Evolutionary conservation across 169 alveolate species (phyloP), one percentile per base, ranked within the genome.

Genomic region (Plasmodium knowlesi): DNA sequence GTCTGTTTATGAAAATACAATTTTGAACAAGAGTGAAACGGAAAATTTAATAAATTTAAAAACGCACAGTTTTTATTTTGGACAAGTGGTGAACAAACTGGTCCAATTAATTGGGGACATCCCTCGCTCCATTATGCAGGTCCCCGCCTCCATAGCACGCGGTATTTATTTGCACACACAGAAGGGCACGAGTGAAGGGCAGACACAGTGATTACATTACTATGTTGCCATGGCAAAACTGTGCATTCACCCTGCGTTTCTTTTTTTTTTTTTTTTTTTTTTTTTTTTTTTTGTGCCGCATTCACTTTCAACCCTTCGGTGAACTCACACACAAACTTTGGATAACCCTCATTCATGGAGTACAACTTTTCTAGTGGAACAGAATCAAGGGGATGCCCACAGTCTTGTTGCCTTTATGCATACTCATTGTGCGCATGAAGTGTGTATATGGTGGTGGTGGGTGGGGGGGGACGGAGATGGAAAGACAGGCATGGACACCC

Each of bases 91-190:
- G 32, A 89, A 79, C 82, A 89, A 73, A 71, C 70, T 89, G 25
- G 82, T 79, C 53, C 41, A 67, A 39, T 43, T 78, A 32, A 89
- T 89, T 37, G 71, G 90, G 41, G 82, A 30, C 37, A 89, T 89
- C 46, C 89, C 89, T 8, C 67, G 34, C 22, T 88, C 94, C 41
- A 78, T 88, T 6, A 70, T 85, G 81, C 93, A 85, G 41, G 79
- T 85, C 61, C 93, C 93, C 16, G 79, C 93, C 5, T 85, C 93
- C 54, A 85, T 85, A 73, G 93, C 93, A 10, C 57, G 85, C 10
- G 93, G 93, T 19, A 85, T 85, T 50, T 85, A 85, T 54, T 85
- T 85, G 43, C 82, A 85, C 70, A 30, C 84, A 2, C 84, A 85
- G 80, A 85, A 54, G 67, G 80, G 79, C 9, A n/a, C 76, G 5